These are phyloP conservation scores for Colletotrichum noveboracense DNA, from an alignment of 2,329 filamentous ascomycete species.

Conservation along the genomic window DNA sequence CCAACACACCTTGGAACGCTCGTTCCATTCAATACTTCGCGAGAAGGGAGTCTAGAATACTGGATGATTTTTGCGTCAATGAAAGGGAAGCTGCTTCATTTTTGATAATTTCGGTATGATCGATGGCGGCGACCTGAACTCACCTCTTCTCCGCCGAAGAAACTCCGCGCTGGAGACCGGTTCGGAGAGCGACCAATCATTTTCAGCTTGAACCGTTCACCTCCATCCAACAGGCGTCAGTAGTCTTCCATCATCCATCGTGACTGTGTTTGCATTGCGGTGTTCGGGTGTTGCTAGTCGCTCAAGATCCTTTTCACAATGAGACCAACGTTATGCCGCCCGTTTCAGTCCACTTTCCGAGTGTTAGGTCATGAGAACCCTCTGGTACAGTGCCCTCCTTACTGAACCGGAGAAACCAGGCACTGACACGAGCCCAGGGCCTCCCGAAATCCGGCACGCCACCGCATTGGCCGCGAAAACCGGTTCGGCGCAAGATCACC, in stretches of 20 bases:
- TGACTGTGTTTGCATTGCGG: background rate
- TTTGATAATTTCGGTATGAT: background rate
- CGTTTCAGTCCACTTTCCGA: slow-evolving; percentile 38
- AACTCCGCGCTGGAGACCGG: background rate
- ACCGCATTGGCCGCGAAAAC: slow-evolving; percentile 70
- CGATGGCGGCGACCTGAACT: background rate
- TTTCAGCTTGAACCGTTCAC: background rate
- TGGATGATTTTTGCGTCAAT: background rate
- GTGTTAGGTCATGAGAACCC: slow-evolving; percentile 80
- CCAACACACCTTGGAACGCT: background rate
- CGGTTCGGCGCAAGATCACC: slow-evolving; percentile 79
- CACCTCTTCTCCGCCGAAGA: background rate
- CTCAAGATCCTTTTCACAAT: slow-evolving; percentile 30
- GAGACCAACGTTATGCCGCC: slow-evolving; percentile 39
- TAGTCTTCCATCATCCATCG: background rate
- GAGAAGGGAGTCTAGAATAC: background rate
- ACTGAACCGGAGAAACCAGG: background rate
- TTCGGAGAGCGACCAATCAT: background rate
- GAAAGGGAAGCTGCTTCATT: background rate
- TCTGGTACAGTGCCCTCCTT: slow-evolving; percentile 57
- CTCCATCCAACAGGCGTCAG: background rate
- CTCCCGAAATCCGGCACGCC: slow-evolving; percentile 76
- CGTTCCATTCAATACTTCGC: background rate
- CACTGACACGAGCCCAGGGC: slow-evolving; percentile 60
- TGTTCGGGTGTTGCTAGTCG: background rate